These are phyloP conservation scores for Ochromonas danica DNA, from an alignment of 108 stramenopile species.

Conservation along the genomic window DNA sequence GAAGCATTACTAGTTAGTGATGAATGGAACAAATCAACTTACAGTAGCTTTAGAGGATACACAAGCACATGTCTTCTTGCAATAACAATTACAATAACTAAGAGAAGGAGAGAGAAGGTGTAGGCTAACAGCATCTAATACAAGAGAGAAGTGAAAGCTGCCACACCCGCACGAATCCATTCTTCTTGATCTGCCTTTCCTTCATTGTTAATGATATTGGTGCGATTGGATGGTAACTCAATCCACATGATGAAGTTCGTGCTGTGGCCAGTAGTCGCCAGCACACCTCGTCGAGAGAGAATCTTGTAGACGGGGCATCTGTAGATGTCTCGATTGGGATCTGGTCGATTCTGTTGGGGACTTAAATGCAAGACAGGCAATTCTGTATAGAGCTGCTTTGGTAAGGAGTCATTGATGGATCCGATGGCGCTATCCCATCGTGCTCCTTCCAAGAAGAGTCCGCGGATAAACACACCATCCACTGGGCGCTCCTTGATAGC, in stretches of 20 bases:
- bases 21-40: too few relatives aligned
- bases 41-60: too few relatives aligned
- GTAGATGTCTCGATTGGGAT: conserved; percentile 46
- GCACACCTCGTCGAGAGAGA: conserved; percentile 54
- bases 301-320: conserved; percentile 31
- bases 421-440: conserved; percentile 47
- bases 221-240: conserved; percentile 46
- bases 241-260: conserved; percentile 64
- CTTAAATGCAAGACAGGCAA: conserved; percentile 55
- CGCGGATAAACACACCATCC: conserved; percentile 61
- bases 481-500: not conserved
- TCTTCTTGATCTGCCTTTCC: conserved; percentile 37
- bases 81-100: too few relatives aligned
- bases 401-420: conserved; percentile 50
- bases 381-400: conserved; percentile 57
- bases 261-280: conserved; percentile 62
- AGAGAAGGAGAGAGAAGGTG: too few relatives aligned
- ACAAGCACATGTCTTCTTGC: too few relatives aligned
- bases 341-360: conserved; percentile 44
- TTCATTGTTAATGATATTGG: conserved; percentile 32
- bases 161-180: conserved; percentile 36
- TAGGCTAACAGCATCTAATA: too few relatives aligned
- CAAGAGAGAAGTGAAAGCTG: conserved; percentile 30
- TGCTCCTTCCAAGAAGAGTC: conserved; percentile 59
- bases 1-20: too few relatives aligned